These are phyloP conservation scores for Pseudopithomyces chartarum DNA, from an alignment of 2,329 filamentous ascomycete genomes.

Conservation along the genomic window DNA sequence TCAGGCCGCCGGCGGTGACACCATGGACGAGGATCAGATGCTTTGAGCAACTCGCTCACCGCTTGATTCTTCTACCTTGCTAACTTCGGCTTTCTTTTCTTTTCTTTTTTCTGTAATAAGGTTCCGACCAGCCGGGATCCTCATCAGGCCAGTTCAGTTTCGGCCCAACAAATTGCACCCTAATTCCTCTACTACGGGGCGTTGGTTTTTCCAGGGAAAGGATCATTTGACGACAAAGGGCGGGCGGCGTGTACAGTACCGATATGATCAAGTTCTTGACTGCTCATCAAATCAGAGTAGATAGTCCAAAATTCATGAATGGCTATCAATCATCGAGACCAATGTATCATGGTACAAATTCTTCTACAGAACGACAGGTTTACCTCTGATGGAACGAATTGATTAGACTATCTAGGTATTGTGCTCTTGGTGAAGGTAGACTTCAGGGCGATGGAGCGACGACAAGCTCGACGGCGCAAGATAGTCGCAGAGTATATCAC, in stretches of 20 bases:
- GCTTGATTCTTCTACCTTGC: neutral
- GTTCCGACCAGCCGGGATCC: slow-evolving; percentile 12
- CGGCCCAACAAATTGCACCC: slow-evolving; percentile 10
- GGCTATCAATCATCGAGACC: slow-evolving; percentile 11
- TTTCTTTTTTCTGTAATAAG: slow-evolving; percentile 14
- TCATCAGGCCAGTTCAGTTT: neutral
- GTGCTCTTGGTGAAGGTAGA: neutral
- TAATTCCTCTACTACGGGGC: slow-evolving; percentile 10
- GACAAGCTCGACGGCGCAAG: neutral
- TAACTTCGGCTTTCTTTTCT: slow-evolving; percentile 14
- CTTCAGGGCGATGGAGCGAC: neutral
- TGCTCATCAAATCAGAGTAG: slow-evolving; percentile 17
- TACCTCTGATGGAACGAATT: no score
- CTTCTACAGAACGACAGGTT: no score
- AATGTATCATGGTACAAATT: no score
- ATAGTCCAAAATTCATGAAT: slow-evolving; percentile 22
- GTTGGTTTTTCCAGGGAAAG: neutral
- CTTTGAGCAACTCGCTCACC: slow-evolving; percentile 26
- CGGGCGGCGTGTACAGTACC: slow-evolving; percentile 29
- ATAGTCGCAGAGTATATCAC: neutral
- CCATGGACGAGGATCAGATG: slow-evolving; percentile 48
- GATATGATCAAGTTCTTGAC: slow-evolving; percentile 14
- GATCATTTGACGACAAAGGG: slow-evolving; percentile 9
- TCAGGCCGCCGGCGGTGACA: slow-evolving; percentile 48
- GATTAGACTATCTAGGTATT: no score